These are phyloP conservation scores for Pseudocercospora musae DNA, from an alignment of 2,329 filamentous ascomycete species.

Conservation along the genomic window DNA sequence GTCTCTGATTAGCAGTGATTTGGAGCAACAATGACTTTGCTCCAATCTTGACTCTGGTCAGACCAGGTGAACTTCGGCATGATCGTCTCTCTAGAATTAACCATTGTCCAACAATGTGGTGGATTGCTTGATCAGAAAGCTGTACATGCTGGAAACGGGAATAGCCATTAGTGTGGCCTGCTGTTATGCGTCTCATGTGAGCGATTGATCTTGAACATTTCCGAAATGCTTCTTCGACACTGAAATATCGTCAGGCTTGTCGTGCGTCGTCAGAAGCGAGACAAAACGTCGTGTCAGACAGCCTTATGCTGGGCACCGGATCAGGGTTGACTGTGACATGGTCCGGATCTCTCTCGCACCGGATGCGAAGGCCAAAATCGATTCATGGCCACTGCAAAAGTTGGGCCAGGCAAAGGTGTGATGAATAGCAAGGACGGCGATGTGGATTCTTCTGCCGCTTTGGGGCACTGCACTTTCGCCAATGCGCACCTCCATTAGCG, in stretches of 20 bases:
- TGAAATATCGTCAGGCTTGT: neutral
- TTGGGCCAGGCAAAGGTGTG: no score
- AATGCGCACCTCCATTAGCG: neutral
- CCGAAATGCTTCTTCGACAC: neutral
- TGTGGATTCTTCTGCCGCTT: neutral
- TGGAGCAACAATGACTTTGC: neutral
- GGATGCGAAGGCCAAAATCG: no score
- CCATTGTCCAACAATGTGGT: neutral
- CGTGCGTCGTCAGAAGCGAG: neutral
- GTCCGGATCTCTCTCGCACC: no score
- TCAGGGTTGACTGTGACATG: neutral
- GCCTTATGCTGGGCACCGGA: neutral
- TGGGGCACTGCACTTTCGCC: constrained; percentile 1
- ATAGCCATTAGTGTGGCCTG: neutral
- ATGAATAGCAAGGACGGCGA: neutral
- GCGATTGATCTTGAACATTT: neutral
- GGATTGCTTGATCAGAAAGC: neutral
- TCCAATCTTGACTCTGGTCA: neutral
- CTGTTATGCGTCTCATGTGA: neutral
- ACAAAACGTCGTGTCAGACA: neutral
- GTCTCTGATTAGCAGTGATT: neutral
- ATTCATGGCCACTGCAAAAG: no score
- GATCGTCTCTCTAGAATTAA: neutral
- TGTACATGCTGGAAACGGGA: neutral
- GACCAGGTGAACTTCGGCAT: no score